These are phyloP conservation scores for Xylariaceae sp. DNA, from an alignment of 2,329 filamentous ascomycete species.

Conservation along the genomic window DNA sequence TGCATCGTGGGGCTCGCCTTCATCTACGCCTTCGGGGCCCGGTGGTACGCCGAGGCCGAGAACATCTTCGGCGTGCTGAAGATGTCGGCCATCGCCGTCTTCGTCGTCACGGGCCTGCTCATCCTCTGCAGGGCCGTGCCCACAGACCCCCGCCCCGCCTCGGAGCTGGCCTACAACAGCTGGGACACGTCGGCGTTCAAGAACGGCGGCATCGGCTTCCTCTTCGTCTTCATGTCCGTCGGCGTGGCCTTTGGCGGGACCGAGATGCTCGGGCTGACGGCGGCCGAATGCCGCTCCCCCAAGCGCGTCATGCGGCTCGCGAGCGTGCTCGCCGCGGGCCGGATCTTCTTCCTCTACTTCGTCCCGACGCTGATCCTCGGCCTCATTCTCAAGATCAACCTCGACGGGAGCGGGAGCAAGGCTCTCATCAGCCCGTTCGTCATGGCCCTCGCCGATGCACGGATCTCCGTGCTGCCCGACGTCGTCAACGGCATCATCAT, in stretches of 20 bases:
- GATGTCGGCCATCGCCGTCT: constrained; percentile 46
- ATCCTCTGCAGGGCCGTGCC: constrained; percentile 46
- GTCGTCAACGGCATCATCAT: constrained; percentile 35
- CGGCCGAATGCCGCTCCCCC: constrained; percentile 37
- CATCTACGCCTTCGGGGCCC: constrained; percentile 43
- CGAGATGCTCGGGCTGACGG: constrained; percentile 40
- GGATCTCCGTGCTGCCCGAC: constrained; percentile 24
- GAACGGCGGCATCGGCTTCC: constrained; percentile 37
- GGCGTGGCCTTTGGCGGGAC: constrained; percentile 42
- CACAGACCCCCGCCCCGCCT: constrained; percentile 38
- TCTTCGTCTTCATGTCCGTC: constrained; percentile 39
- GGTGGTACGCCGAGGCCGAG: constrained; percentile 43
- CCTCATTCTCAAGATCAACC: constrained; percentile 29
- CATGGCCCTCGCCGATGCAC: constrained; percentile 12
- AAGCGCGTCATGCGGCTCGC: constrained; percentile 33
- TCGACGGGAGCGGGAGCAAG: background rate
- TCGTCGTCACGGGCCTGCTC: constrained; percentile 52
- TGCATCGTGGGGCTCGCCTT: constrained; percentile 35
- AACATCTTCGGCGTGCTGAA: constrained; percentile 49
- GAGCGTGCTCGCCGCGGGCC: constrained; percentile 36
- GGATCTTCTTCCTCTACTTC: constrained; percentile 37
- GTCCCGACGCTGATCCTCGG: constrained; percentile 32
- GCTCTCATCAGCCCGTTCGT: constrained; percentile 11
- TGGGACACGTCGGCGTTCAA: constrained; percentile 44
- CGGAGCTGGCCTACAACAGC: constrained; percentile 39